These are phyloP conservation scores for Cercospora citrullina DNA, from an alignment of 2,329 filamentous ascomycete genomes.

Conservation along the genomic window DNA sequence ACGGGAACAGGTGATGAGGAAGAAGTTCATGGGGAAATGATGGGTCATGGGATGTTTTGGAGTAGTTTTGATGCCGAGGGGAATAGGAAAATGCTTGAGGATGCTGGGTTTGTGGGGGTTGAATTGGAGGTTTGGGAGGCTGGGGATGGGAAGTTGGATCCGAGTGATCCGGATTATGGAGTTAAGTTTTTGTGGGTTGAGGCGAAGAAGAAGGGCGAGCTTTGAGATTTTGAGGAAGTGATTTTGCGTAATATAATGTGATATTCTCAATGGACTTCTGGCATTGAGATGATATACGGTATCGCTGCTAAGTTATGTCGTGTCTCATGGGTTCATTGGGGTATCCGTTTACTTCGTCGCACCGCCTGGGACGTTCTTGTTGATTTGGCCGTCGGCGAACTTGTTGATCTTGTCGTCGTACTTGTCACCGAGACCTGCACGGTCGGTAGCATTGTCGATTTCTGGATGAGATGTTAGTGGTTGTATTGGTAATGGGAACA, in stretches of 20 bases:
- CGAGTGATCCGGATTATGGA: conserved; percentile 30
- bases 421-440: conserved; percentile 28
- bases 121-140: conserved; percentile 22
- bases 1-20: conserved; percentile 29
- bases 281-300: neutral
- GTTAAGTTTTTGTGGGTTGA: conserved; percentile 32
- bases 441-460: conserved; percentile 28
- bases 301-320: neutral
- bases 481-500: neutral
- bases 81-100: conserved; percentile 41
- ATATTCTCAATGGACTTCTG: conserved; percentile 1
- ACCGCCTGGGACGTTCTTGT: conserved; percentile 30
- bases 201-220: conserved; percentile 20
- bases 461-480: conserved; percentile 4
- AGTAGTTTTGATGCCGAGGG: conserved; percentile 36
- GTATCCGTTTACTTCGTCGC: conserved; percentile 6
- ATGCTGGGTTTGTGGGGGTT: conserved; percentile 39
- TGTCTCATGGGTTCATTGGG: neutral
- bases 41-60: conserved; percentile 35
- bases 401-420: conserved; percentile 33
- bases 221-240: neutral
- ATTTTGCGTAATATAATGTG: neutral
- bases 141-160: conserved; percentile 27
- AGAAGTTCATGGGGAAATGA: conserved; percentile 33
- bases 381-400: conserved; percentile 29